A percentile compares a stretch with the other conserved stretches of the same genome.
These are phyloP conservation scores for Kwoniella europaea DNA, from an alignment of 768 basidiomycete species.

Conservation along the genomic window DNA sequence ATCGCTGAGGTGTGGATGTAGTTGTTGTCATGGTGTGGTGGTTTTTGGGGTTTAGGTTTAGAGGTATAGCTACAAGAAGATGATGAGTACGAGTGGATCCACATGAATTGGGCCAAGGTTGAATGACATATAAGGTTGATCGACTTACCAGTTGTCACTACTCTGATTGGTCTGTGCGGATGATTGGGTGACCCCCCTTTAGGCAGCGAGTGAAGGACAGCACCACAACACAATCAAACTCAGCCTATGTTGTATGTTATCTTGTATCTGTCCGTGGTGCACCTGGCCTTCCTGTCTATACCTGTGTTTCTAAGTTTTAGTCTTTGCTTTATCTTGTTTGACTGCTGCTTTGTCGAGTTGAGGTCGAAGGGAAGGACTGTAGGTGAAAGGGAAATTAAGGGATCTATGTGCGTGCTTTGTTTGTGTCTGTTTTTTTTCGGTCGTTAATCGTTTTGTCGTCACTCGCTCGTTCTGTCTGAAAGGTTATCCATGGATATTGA, in stretches of 20 bases:
- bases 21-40: constrained; percentile 1
- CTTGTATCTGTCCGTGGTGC: neutral
- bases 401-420: neutral
- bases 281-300: neutral
- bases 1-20: constrained; percentile 20
- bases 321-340: neutral
- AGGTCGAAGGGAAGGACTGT: neutral
- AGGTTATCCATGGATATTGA: too few species aligned
- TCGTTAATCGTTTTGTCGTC: neutral
- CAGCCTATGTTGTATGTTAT: neutral
- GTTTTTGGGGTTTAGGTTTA: neutral
- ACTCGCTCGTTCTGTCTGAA: neutral
- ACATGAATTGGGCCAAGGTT: neutral
- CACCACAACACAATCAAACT: neutral
- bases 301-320: neutral
- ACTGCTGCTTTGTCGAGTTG: neutral
- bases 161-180: neutral
- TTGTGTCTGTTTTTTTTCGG: too few species aligned
- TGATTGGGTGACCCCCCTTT: neutral
- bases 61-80: neutral
- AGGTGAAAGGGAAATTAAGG: neutral
- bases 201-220: neutral
- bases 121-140: neutral
- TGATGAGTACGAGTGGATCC: neutral
- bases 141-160: neutral